A percentile compares a stretch with the other conserved stretches of the same genome.
These are phyloP conservation scores for Kregervanrija pseudodelftensis DNA, from an alignment of 805 yeast genomes.

Conservation along the genomic window DNA sequence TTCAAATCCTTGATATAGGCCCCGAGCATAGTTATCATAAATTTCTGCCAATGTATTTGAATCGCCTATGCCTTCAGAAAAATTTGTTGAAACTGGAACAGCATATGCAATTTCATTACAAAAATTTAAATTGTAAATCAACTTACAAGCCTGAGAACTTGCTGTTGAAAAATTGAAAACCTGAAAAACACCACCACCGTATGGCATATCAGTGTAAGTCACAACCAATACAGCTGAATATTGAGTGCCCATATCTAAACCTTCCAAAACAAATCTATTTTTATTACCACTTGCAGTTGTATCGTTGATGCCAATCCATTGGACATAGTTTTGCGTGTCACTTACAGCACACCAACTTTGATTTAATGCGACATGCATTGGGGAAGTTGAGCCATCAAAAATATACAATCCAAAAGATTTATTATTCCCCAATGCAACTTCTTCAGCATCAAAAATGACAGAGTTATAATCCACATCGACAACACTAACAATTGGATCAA, in stretches of 20 bases:
- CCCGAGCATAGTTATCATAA: constrained; percentile 60
- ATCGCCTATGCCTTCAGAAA: constrained; percentile 23
- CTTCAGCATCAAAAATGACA: constrained; percentile 57
- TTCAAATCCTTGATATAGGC: constrained; percentile 56
- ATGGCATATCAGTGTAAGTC: constrained; percentile 29
- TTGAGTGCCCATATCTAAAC: constrained; percentile 50
- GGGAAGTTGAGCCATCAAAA: constrained; percentile 34
- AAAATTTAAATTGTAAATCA: constrained; percentile 68
- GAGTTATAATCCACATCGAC: constrained; percentile 67
- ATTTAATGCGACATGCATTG: constrained; percentile 33
- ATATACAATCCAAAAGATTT: constrained; percentile 35
- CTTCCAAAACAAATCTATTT: constrained; percentile 53
- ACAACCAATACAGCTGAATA: constrained; percentile 62
- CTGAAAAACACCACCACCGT: constrained; percentile 61
- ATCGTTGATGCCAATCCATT: constrained; percentile 16
- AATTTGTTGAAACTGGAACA: constrained; percentile 49
- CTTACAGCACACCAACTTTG: constrained; percentile 68
- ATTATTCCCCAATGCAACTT: constrained; percentile 1
- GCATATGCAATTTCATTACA: constrained; percentile 82
- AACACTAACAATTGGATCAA: constrained; percentile 43
- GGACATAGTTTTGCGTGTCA: constrained; percentile 24
- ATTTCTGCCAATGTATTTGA: constrained; percentile 31
- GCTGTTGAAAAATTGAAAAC: constrained; percentile 52
- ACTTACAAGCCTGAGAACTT: constrained; percentile 52
- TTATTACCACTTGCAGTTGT: constrained; percentile 6